A percentile compares a stretch with the other conserved stretches of the same genome.
Conservation (phyloP, 768 basidiomycete genomes). For the Podaxis sp. region DNA sequence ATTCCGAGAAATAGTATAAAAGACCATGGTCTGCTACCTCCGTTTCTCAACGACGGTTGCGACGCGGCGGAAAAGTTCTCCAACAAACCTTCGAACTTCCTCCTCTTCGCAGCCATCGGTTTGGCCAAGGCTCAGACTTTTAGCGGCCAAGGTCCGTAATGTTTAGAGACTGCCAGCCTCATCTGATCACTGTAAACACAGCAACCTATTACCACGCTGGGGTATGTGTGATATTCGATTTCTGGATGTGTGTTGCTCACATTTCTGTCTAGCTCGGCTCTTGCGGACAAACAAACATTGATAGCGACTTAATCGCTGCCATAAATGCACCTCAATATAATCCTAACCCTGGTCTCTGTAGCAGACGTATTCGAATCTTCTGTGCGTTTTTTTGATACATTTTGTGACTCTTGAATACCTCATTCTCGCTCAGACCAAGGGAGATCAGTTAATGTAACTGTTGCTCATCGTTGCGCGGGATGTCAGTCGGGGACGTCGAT, state of each 20-base stretch:
- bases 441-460: neutral
- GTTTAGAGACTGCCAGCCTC: neutral
- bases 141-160: neutral
- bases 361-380: neutral
- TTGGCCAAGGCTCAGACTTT: neutral
- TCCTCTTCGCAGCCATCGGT: neutral
- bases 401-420: neutral
- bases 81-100: neutral
- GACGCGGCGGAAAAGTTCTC: neutral
- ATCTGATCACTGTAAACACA: neutral
- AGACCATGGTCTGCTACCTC: neutral
- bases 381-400: neutral
- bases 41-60: neutral
- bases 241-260: neutral
- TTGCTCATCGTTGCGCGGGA: neutral
- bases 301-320: neutral
- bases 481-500: neutral
- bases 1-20: neutral
- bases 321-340: neutral
- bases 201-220: neutral
- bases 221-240: neutral
- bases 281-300: neutral
- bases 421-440: neutral
- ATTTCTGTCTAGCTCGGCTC: neutral
- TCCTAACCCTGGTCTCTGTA: neutral